A percentile compares a stretch with the other conserved stretches of the same genome.
These are phyloP conservation scores for Daldinia decipiens DNA, from an alignment of 495 filamentous ascomycete species.

Conservation along the genomic window DNA sequence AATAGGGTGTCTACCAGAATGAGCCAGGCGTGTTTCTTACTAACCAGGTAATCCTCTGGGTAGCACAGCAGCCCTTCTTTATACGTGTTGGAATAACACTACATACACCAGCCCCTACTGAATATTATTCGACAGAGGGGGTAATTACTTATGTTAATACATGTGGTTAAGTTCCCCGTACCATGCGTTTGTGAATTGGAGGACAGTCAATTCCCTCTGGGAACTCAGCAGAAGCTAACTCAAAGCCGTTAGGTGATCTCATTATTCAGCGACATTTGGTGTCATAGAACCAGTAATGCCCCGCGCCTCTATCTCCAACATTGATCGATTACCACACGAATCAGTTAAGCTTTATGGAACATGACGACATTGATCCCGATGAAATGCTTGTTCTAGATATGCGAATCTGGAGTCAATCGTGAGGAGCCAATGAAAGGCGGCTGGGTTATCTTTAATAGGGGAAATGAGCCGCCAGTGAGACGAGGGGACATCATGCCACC, in stretches of 20 bases:
- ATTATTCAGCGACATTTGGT: constrained; percentile 9
- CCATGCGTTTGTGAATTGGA: background rate
- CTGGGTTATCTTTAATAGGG: constrained; percentile 28
- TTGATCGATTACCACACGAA: constrained; percentile 31
- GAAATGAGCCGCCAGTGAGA: constrained; percentile 24
- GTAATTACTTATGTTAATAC: no score
- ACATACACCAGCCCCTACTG: no score
- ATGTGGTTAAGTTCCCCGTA: background rate
- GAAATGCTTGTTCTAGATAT: constrained; percentile 21
- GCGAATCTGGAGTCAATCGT: constrained; percentile 7
- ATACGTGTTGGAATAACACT: no score
- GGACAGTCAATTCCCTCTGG: background rate
- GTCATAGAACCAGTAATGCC: constrained; percentile 17
- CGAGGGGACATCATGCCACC: constrained; percentile 23
- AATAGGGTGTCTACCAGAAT: no score
- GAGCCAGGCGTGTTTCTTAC: no score
- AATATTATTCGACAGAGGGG: no score
- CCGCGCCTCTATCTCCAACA: constrained; percentile 36
- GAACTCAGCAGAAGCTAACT: constrained; percentile 8
- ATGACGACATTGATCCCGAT: constrained; percentile 30
- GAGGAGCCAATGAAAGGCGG: constrained; percentile 29
- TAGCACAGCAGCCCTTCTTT: no score
- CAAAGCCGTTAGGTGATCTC: constrained; percentile 22
- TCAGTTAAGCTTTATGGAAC: constrained; percentile 18
- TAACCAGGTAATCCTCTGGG: no score